These are phyloP conservation scores for Alternaria infectoria DNA, from an alignment of 2,329 filamentous ascomycete genomes.

Conservation along the genomic window DNA sequence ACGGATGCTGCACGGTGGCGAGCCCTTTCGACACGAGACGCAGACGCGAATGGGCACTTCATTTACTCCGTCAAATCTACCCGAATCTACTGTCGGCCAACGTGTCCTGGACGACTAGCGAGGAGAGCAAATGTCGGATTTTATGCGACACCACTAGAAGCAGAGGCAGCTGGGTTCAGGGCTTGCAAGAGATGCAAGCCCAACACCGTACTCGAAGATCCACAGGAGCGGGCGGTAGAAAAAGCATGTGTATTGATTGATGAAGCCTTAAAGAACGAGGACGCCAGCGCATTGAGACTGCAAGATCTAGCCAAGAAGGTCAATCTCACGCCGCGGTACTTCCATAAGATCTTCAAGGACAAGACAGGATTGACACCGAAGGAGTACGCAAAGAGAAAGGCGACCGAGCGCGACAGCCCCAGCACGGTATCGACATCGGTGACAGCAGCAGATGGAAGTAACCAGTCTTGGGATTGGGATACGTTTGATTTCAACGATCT, in stretches of 20 bases:
- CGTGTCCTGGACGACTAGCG: constrained; percentile 66
- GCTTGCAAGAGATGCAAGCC: constrained; percentile 66
- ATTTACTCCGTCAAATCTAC: constrained; percentile 65
- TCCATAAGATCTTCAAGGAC: constrained; percentile 65
- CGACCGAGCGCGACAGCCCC: constrained; percentile 12
- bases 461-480: constrained; percentile 22
- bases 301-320: constrained; percentile 59
- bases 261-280: constrained; percentile 24
- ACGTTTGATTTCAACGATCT: constrained; percentile 37
- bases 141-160: constrained; percentile 55
- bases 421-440: constrained; percentile 6
- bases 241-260: constrained; percentile 45
- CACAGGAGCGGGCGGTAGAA: constrained; percentile 53
- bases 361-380: constrained; percentile 61
- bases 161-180: constrained; percentile 59
- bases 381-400: constrained; percentile 44
- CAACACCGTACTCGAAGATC: constrained; percentile 49
- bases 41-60: constrained; percentile 54
- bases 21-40: constrained; percentile 55
- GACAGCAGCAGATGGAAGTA: constrained; percentile 2
- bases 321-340: constrained; percentile 63
- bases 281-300: constrained; percentile 43
- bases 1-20: constrained; percentile 46
- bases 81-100: constrained; percentile 66
- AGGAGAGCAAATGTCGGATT: constrained; percentile 64